Evolutionary conservation across 495 filamentous ascomycete species (phyloP).

Genomic region (Mytilinidion resinicola): DNA sequence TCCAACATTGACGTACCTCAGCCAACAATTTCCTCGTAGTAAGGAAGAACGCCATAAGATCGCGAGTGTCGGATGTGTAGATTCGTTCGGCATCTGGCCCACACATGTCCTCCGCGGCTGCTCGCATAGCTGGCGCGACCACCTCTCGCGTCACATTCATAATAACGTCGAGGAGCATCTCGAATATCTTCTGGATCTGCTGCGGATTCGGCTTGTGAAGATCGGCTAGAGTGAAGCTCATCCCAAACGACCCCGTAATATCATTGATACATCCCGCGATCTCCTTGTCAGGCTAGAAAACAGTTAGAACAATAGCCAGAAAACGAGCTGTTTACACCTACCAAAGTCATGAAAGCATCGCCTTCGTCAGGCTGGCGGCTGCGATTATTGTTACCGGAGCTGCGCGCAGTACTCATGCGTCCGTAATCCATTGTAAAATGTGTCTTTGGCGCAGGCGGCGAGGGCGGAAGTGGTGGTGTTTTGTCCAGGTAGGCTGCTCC

Average conservation of each 20-base stretch:
- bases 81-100: constrained; percentile 70
- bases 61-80: constrained; percentile 77
- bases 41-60: constrained; percentile 88
- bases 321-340: constrained; percentile 32
- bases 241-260: constrained; percentile 52
- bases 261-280: constrained; percentile 96
- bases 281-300: constrained; percentile 64
- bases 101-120: constrained; percentile 77
- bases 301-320: constrained; percentile 3
- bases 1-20: constrained; percentile 46
- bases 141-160: constrained; percentile 87
- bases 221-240: constrained; percentile 80
- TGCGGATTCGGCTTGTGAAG: constrained; percentile 87
- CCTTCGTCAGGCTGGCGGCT: constrained; percentile 72
- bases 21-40: constrained; percentile 67
- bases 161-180: constrained; percentile 91
- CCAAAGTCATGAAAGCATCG: constrained; percentile 84
- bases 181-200: constrained; percentile 91
- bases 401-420: constrained; percentile 69
- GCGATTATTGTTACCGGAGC: constrained; percentile 37
- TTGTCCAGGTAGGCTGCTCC: too few relatives aligned
- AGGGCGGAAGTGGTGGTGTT: too few relatives aligned
- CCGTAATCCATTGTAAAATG: too few relatives aligned
- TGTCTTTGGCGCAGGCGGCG: too few relatives aligned
- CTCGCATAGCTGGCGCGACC: constrained; percentile 89